These are phyloP conservation scores for Rhizopogon sp. DNA, from an alignment of 768 basidiomycete genomes.

Conservation along the genomic window DNA sequence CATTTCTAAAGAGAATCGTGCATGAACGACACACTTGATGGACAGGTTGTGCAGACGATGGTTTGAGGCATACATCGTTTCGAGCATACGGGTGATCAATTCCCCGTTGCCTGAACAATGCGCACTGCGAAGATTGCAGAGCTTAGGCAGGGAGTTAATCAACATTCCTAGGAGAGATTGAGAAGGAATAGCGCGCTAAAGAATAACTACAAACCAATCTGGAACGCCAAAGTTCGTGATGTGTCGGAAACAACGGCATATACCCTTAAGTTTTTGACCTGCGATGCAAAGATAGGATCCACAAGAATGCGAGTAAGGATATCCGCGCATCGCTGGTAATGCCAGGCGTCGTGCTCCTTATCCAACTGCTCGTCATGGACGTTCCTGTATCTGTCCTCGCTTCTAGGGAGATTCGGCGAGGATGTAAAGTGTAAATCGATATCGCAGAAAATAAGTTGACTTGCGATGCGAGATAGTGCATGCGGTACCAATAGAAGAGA, in stretches of 20 bases:
- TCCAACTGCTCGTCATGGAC: conserved; percentile 8
- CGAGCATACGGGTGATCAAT: conserved; percentile 46
- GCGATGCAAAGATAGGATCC: conserved; percentile 52
- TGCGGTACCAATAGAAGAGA: conserved; percentile 61
- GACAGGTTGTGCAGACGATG: conserved; percentile 55
- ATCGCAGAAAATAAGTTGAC: conserved; percentile 55
- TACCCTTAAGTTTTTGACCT: conserved; percentile 26
- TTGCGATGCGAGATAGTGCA: conserved; percentile 61
- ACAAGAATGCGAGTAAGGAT: conserved; percentile 63
- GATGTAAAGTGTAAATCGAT: conserved; percentile 59
- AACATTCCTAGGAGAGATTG: conserved; percentile 49
- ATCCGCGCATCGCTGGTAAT: conserved; percentile 64
- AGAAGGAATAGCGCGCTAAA: not conserved
- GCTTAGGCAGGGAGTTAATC: conserved; percentile 60
- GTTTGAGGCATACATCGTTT: conserved; percentile 44
- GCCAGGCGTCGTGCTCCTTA: conserved; percentile 40
- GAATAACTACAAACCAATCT: conserved; percentile 42
- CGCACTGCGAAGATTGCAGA: conserved; percentile 53
- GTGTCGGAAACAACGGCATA: conserved; percentile 47
- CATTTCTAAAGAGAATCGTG: not conserved
- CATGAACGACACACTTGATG: conserved; percentile 36
- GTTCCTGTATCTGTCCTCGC: conserved; percentile 4
- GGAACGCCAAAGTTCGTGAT: conserved; percentile 53
- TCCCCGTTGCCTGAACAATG: conserved; percentile 56
- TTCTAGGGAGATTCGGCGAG: conserved; percentile 18